These are phyloP conservation scores for Calocera cornea DNA, from an alignment of 768 basidiomycete genomes.

Conservation along the genomic window DNA sequence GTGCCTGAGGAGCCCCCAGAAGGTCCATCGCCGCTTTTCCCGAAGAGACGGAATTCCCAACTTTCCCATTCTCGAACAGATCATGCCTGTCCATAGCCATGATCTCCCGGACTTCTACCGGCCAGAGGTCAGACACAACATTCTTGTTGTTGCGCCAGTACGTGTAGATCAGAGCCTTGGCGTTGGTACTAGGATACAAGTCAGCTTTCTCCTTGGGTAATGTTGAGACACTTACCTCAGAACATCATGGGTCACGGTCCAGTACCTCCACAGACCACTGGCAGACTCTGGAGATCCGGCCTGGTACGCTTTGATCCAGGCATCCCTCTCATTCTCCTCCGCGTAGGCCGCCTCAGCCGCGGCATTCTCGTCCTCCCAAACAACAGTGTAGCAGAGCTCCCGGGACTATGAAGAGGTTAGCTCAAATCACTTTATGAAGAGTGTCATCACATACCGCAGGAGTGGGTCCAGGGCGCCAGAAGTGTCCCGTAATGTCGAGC, in stretches of 20 bases:
- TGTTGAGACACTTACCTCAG: background rate
- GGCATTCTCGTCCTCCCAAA: background rate
- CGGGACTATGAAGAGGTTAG: too few species aligned
- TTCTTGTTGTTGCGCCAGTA: background rate
- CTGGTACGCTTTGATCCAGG: background rate
- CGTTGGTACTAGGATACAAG: background rate
- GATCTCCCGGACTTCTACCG: background rate
- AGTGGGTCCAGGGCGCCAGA: background rate
- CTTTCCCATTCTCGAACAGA: background rate
- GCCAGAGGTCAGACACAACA: background rate
- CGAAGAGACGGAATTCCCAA: background rate
- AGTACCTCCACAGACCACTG: background rate
- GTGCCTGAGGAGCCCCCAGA: background rate
- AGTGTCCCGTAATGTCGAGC: background rate
- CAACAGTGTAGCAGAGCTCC: too few species aligned
- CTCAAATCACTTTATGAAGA: too few species aligned
- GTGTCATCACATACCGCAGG: background rate
- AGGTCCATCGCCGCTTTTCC: background rate
- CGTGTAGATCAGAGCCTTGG: background rate
- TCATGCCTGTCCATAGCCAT: background rate
- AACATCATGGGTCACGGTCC: background rate
- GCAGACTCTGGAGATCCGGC: background rate
- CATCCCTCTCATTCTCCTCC: background rate
- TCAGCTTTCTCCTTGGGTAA: background rate
- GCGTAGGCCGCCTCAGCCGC: background rate